A percentile compares a stretch with the other conserved stretches of the same genome.
phyloP scores from a whole-genome alignment of 2,329 filamentous ascomycete genomes.

The Fusarium graminum region DNA sequence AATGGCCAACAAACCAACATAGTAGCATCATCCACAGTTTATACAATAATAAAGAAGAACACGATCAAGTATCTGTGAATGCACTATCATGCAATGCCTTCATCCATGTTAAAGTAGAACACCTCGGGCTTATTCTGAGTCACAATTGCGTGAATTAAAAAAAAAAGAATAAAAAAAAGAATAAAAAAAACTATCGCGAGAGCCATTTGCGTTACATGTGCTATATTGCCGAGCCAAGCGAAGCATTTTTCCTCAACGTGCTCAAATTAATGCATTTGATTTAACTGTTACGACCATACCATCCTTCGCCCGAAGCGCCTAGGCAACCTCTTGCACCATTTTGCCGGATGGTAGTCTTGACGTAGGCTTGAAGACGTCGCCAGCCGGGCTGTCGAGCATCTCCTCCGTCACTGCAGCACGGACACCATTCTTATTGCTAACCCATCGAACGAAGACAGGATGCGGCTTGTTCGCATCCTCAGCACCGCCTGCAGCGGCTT shows the following conservation, averaged over 20 bases:
- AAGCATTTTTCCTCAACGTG: neutral
- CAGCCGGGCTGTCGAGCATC: constrained; percentile 73
- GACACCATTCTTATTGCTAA: constrained; percentile 75
- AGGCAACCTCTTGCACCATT: constrained; percentile 69
- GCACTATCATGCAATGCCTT: no score
- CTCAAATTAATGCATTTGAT: neutral
- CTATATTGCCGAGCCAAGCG: neutral
- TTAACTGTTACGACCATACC: neutral
- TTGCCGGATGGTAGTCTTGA: constrained; percentile 57
- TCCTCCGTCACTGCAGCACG: constrained; percentile 75
- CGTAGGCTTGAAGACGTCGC: constrained; percentile 65
- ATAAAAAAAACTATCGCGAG: constrained; percentile 6
- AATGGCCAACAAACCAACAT: neutral
- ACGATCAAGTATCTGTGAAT: neutral
- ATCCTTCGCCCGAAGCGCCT: neutral
- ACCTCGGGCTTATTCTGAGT: no score
- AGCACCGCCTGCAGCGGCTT: constrained; percentile 57
- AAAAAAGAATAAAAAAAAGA: no score
- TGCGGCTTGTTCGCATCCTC: constrained; percentile 64
- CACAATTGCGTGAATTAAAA: no score
- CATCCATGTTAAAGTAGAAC: no score
- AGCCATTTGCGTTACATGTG: constrained; percentile 3
- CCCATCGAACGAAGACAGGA: constrained; percentile 76
- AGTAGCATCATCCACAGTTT: constrained; percentile 15
- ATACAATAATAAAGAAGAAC: neutral